Percentiles rank a stretch among this genome's conserved stretches.
Evolutionary conservation across 2,329 filamentous ascomycete genomes (phyloP).

Genomic region (Fusarium heterosporum): DNA sequence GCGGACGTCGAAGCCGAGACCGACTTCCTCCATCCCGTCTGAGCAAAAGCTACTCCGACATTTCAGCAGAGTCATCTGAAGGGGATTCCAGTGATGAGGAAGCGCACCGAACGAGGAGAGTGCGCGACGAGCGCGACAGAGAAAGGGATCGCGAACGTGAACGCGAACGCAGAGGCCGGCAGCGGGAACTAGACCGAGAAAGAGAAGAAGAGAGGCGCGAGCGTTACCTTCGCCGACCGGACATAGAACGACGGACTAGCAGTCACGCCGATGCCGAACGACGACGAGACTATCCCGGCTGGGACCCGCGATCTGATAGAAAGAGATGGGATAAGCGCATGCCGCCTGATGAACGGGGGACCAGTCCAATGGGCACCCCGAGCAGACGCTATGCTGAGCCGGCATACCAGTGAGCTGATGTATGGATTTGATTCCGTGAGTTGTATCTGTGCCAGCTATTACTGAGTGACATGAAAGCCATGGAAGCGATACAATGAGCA

Average conservation of each 20-base stretch:
- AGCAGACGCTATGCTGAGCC: conserved; percentile 56
- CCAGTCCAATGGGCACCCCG: conserved; percentile 51
- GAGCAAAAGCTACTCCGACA: conserved; percentile 57
- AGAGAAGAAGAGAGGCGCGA: conserved; percentile 53
- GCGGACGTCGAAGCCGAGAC: conserved; percentile 56
- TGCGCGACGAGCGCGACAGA: conserved; percentile 47
- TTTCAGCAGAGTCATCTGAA: conserved; percentile 53
- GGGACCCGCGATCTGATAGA: conserved; percentile 52
- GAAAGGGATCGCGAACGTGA: conserved; percentile 49
- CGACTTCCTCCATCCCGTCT: conserved; percentile 56
- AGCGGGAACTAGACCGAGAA: conserved; percentile 56
- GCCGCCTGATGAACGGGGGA: conserved; percentile 49
- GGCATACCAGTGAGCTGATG: conserved; percentile 44
- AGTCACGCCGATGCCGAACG: conserved; percentile 64
- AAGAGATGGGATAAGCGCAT: conserved; percentile 53
- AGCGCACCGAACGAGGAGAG: conserved; percentile 40
- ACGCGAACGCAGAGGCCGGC: conserved; percentile 50
- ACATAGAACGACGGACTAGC: conserved; percentile 59
- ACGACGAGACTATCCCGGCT: conserved; percentile 51
- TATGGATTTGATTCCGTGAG: conserved; percentile 4
- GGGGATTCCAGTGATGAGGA: conserved; percentile 52
- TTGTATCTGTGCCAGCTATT: not conserved
- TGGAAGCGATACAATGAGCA: conserved; percentile 14
- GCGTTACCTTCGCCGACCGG: conserved; percentile 55
- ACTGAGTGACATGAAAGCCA: not conserved